Conservation (phyloP, 1,139 yeast genomes). For the Zhuliangozyma blackwelliae region DNA sequence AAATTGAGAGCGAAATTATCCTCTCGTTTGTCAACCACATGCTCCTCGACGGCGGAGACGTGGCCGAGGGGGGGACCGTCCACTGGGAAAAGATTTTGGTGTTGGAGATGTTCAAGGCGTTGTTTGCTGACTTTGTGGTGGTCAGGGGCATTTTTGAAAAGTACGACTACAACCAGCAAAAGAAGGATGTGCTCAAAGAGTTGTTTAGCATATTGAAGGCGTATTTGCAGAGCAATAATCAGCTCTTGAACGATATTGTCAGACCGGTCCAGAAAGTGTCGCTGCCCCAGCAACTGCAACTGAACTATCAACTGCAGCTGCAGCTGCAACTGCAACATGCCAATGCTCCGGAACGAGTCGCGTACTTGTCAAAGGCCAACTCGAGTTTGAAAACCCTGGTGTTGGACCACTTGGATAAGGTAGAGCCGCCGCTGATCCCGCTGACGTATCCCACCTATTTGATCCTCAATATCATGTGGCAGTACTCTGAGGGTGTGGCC, state of each 20-base stretch:
- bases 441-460: slow-evolving; percentile 60
- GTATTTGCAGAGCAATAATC: slow-evolving; percentile 25
- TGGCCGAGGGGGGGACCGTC: slow-evolving; percentile 1
- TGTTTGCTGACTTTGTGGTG: slow-evolving; percentile 54
- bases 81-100: slow-evolving; percentile 74
- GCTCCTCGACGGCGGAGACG: slow-evolving; percentile 27
- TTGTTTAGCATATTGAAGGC: slow-evolving; percentile 46
- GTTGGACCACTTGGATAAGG: slow-evolving; percentile 74
- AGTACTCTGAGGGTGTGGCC: slow-evolving; percentile 68
- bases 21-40: slow-evolving; percentile 70
- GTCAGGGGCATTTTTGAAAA: slow-evolving; percentile 51
- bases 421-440: slow-evolving; percentile 61
- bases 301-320: neutral
- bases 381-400: slow-evolving; percentile 49
- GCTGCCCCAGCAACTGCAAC: slow-evolving; percentile 1
- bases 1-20: slow-evolving; percentile 77
- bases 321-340: neutral
- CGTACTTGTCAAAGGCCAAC: slow-evolving; percentile 20
- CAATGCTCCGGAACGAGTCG: slow-evolving; percentile 6
- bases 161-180: slow-evolving; percentile 56
- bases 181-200: slow-evolving; percentile 60
- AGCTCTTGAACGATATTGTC: slow-evolving; percentile 32
- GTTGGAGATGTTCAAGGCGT: slow-evolving; percentile 62
- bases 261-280: slow-evolving; percentile 14
- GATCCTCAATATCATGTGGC: slow-evolving; percentile 49